Evolutionary conservation across 2,329 filamentous ascomycete genomes (phyloP).

Genomic region (Epichloe amarillans): DNA sequence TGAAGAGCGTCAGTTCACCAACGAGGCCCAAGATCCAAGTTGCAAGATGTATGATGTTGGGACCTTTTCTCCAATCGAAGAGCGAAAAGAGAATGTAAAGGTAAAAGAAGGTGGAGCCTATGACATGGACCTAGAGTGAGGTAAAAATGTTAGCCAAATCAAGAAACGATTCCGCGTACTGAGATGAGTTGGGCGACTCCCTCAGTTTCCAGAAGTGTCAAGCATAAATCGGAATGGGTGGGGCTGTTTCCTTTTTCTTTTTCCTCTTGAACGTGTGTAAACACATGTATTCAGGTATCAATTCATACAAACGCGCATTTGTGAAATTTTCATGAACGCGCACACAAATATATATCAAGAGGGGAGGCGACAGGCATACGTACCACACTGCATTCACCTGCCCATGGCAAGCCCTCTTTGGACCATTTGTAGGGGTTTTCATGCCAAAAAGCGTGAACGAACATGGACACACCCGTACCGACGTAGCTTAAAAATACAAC

Average conservation of each 20-base stretch:
- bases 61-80: constrained; percentile 69
- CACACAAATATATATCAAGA: background rate
- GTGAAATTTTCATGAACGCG: too few relatives aligned
- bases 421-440: constrained; percentile 26
- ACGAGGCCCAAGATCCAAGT: constrained; percentile 65
- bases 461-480: constrained; percentile 59
- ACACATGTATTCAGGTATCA: too few relatives aligned
- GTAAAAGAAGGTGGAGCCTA: constrained; percentile 78
- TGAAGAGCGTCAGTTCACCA: constrained; percentile 61
- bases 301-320: too few relatives aligned
- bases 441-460: constrained; percentile 53
- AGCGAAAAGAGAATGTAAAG: constrained; percentile 75
- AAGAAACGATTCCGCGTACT: background rate
- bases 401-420: constrained; percentile 48
- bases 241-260: too few relatives aligned
- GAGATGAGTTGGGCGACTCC: background rate
- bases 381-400: constrained; percentile 65
- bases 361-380: constrained; percentile 18
- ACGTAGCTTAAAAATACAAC: constrained; percentile 63
- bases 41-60: constrained; percentile 64
- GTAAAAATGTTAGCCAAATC: background rate
- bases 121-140: constrained; percentile 60
- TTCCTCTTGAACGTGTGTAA: too few relatives aligned
- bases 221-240: too few relatives aligned
- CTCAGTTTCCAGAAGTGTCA: background rate